phyloP scores from a whole-genome alignment of 441 rosid genomes.

The Populus hybrid region DNA sequence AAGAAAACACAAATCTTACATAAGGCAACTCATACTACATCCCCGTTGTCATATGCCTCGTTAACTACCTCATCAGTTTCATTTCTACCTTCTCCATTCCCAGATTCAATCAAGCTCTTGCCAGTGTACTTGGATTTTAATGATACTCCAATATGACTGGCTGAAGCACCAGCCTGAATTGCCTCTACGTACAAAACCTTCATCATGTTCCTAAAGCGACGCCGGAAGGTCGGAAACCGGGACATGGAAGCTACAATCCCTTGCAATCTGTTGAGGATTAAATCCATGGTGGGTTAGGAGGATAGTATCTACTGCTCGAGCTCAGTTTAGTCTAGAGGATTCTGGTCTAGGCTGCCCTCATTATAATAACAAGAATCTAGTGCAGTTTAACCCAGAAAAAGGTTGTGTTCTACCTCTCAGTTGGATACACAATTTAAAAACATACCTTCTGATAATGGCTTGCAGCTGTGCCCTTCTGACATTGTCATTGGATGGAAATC shows the following conservation, averaged over 20 bases:
- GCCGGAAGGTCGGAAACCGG: slow-evolving; percentile 67
- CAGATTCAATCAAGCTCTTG: slow-evolving; percentile 5
- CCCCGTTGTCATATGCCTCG: neutral
- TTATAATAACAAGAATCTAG: neutral
- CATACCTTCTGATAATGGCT: slow-evolving; percentile 74
- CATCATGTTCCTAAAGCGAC: slow-evolving; percentile 62
- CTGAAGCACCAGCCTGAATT: slow-evolving; percentile 42
- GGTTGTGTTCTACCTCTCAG: neutral
- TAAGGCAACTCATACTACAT: slow-evolving; percentile 16
- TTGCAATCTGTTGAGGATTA: slow-evolving; percentile 43
- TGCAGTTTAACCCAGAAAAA: neutral
- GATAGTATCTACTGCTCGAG: neutral
- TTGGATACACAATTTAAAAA: neutral
- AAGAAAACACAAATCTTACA: neutral
- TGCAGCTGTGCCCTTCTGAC: slow-evolving; percentile 81
- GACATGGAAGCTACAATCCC: slow-evolving; percentile 79
- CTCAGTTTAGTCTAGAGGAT: neutral
- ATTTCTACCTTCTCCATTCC: slow-evolving; percentile 14
- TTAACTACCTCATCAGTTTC: slow-evolving; percentile 13
- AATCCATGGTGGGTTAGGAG: neutral
- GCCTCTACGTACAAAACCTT: slow-evolving; percentile 60
- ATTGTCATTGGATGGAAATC: slow-evolving; percentile 52
- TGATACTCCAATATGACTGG: slow-evolving; percentile 40
- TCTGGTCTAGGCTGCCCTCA: neutral
- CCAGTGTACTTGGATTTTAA: slow-evolving; percentile 18